A percentile compares a stretch with the other conserved stretches of the same genome.
phyloP scores from a whole-genome alignment of 441 rosid species.

The Pelargonium citronellum region DNA sequence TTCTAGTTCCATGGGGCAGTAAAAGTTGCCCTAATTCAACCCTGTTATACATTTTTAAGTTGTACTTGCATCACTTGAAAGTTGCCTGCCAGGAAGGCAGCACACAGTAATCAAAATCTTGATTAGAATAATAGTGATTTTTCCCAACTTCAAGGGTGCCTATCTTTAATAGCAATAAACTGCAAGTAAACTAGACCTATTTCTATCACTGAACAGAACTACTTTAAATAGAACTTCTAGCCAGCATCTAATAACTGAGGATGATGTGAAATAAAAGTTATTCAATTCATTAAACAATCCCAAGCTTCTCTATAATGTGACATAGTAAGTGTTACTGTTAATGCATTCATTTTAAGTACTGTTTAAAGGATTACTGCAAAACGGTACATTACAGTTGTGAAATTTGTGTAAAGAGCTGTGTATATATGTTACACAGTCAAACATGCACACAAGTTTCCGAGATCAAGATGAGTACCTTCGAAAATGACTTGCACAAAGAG shows the following conservation, averaged over 20 bases:
- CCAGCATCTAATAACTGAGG: background rate
- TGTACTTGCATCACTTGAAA: background rate
- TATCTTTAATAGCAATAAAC: background rate
- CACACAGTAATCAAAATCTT: background rate
- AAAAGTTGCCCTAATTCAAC: background rate
- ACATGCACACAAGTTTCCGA: background rate
- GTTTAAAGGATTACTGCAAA: background rate
- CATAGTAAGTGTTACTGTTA: background rate
- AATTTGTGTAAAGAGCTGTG: background rate
- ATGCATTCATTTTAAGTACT: background rate
- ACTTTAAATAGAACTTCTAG: background rate
- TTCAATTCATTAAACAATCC: background rate
- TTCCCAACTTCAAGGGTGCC: conserved; percentile 1
- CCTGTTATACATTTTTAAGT: background rate
- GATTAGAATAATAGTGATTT: background rate
- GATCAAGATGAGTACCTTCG: conserved; percentile 47
- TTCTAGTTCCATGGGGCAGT: background rate
- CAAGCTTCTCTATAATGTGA: background rate
- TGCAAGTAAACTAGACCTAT: background rate
- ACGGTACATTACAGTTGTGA: background rate
- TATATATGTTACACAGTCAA: background rate
- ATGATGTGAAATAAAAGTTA: background rate
- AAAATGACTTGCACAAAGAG: conserved; percentile 79
- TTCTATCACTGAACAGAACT: background rate
- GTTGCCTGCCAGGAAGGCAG: background rate